Evolutionary conservation across 2,329 filamentous ascomycete species (phyloP).

Genomic region (Diaporthe australafricana): DNA sequence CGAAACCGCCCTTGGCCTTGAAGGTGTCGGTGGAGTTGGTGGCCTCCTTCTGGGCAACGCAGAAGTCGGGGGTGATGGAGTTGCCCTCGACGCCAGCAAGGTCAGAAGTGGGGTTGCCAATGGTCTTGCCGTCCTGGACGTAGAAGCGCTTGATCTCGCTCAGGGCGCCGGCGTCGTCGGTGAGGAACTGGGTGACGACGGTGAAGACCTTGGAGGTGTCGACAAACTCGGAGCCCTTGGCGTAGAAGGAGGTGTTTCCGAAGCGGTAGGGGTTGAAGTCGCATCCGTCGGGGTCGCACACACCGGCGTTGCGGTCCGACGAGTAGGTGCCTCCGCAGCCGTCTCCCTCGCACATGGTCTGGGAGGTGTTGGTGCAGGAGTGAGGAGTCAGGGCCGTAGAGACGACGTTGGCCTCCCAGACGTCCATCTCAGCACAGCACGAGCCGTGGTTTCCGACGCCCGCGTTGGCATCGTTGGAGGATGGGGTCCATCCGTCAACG

Average conservation of each 20-base stretch:
- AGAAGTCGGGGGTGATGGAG: slow-evolving; percentile 68
- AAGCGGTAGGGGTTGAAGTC: slow-evolving; percentile 78
- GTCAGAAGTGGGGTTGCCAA: slow-evolving; percentile 62
- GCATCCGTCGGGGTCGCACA: slow-evolving; percentile 77
- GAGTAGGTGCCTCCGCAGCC: slow-evolving; percentile 66
- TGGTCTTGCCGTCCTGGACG: slow-evolving; percentile 70
- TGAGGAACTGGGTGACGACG: slow-evolving; percentile 74
- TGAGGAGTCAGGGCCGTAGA: slow-evolving; percentile 75
- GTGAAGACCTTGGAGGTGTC: slow-evolving; percentile 71
- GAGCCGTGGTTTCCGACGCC: slow-evolving; percentile 64
- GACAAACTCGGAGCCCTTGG: slow-evolving; percentile 62
- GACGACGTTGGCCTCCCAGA: slow-evolving; percentile 74
- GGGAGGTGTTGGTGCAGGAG: slow-evolving; percentile 65
- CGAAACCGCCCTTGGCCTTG: slow-evolving; percentile 66
- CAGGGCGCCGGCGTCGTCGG: slow-evolving; percentile 61
- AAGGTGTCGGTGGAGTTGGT: slow-evolving; percentile 69
- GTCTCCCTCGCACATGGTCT: slow-evolving; percentile 62
- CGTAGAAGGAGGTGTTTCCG: slow-evolving; percentile 74
- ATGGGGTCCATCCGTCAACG: slow-evolving; percentile 62
- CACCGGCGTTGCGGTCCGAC: slow-evolving; percentile 66
- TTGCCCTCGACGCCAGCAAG: slow-evolving; percentile 54
- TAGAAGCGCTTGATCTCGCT: slow-evolving; percentile 74
- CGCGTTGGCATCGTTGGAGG: slow-evolving; percentile 64
- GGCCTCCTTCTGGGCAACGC: slow-evolving; percentile 66
- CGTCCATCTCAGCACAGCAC: slow-evolving; percentile 72